Evolutionary conservation across 768 basidiomycete genomes (phyloP).

Genomic region (Lentinula lateritia): DNA sequence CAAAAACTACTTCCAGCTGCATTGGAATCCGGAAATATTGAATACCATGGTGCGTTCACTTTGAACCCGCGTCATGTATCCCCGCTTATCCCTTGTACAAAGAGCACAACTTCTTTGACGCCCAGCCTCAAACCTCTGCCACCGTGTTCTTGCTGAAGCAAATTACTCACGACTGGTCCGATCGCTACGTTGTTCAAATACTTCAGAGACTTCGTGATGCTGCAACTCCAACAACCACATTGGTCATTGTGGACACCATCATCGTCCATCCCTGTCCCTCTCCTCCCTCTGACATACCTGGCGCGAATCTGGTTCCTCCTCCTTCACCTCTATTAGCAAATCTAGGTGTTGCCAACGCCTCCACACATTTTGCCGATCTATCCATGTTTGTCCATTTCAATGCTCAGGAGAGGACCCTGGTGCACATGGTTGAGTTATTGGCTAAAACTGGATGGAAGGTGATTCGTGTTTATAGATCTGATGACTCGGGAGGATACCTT

Average conservation of each 20-base stretch:
- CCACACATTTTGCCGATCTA: constrained; percentile 6
- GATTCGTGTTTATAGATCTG: background rate
- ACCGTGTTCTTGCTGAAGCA: constrained; percentile 22
- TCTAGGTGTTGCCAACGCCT: constrained; percentile 12
- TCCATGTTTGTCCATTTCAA: constrained; percentile 9
- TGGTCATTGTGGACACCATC: constrained; percentile 19
- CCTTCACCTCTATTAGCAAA: constrained; percentile 17
- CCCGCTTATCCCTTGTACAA: background rate
- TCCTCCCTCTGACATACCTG: background rate
- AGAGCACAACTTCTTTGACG: constrained; percentile 19
- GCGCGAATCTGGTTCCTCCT: constrained; percentile 6
- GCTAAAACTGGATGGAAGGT: constrained; percentile 1
- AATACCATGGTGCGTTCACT: background rate
- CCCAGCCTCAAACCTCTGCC: constrained; percentile 20
- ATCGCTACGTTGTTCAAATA: constrained; percentile 14
- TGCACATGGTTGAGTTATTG: background rate
- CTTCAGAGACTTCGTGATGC: constrained; percentile 21
- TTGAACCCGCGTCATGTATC: background rate
- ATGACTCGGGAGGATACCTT: constrained; percentile 1
- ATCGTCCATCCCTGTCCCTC: constrained; percentile 8
- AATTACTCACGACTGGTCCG: constrained; percentile 28
- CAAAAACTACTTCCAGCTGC: constrained; percentile 8
- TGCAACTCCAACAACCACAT: constrained; percentile 17
- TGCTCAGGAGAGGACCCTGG: constrained; percentile 4
- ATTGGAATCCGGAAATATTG: background rate